Evolutionary conservation across 805 yeast species (phyloP).

Genomic region (Grigorovia transvaalensis): DNA sequence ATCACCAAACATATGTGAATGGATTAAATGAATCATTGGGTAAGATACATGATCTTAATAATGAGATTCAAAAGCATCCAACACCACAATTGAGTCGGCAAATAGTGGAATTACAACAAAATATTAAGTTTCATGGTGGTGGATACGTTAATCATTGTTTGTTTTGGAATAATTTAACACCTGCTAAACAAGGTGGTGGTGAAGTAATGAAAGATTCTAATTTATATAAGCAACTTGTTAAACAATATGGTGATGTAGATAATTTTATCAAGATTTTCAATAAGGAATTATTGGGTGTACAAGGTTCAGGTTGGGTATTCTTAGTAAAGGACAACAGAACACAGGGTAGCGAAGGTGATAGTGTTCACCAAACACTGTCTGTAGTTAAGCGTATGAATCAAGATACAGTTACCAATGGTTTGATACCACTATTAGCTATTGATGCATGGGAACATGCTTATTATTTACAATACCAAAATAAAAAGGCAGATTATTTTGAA

Average conservation of each 20-base stretch:
- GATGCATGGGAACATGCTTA: constrained; percentile 98
- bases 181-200: constrained; percentile 70
- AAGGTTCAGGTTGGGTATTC: constrained; percentile 96
- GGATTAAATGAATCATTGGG: constrained; percentile 74
- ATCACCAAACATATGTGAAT: constrained; percentile 84
- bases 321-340: constrained; percentile 43
- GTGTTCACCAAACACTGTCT: constrained; percentile 43
- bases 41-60: constrained; percentile 56
- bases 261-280: constrained; percentile 54
- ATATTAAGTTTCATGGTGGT: constrained; percentile 86
- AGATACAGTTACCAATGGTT: constrained; percentile 66
- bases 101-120: constrained; percentile 51
- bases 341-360: constrained; percentile 47
- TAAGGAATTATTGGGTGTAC: constrained; percentile 69
- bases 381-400: constrained; percentile 78
- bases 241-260: constrained; percentile 66
- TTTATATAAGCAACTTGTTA: constrained; percentile 46
- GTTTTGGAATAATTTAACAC: constrained; percentile 84
- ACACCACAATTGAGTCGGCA: constrained; percentile 24
- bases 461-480: constrained; percentile 86
- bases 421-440: constrained; percentile 72
- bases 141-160: constrained; percentile 79
- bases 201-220: constrained; percentile 37
- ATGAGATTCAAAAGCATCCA: constrained; percentile 47
- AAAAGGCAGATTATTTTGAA: constrained; percentile 83